Conservation (phyloP, 768 basidiomycete genomes). For the Pleurotus salmoneostramineus region DNA sequence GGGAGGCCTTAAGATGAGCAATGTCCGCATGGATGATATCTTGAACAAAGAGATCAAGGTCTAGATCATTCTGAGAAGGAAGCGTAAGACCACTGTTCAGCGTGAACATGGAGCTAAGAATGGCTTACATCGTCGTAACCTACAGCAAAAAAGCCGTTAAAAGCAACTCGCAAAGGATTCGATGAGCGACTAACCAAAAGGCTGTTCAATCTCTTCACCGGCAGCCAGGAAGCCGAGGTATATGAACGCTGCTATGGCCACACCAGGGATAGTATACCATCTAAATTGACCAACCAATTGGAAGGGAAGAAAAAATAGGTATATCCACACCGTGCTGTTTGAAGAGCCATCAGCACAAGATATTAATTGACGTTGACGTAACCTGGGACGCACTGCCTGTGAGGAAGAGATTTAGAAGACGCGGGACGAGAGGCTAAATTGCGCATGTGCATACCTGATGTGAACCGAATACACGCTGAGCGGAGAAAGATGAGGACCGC, state of each 20-base stretch:
- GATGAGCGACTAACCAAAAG: conserved; percentile 43
- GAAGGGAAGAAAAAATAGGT: conserved; percentile 76
- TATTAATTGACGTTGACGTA: not conserved
- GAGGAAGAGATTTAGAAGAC: conserved; percentile 2
- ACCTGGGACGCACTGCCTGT: conserved; percentile 25
- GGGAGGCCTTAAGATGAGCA: conserved; percentile 45
- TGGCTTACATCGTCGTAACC: conserved; percentile 56
- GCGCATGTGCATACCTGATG: conserved; percentile 35
- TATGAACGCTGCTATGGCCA: conserved; percentile 62
- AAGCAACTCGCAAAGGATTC: not conserved
- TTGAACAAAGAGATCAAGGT: conserved; percentile 61
- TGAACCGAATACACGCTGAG: conserved; percentile 56
- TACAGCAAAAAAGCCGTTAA: conserved; percentile 14
- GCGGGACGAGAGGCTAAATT: not conserved
- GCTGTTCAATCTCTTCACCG: conserved; percentile 68
- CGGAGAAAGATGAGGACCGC: not conserved
- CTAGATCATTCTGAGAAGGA: conserved; percentile 62
- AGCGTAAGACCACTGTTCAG: not conserved
- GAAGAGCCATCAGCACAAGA: not conserved
- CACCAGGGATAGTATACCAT: conserved; percentile 66
- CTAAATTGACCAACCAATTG: conserved; percentile 60
- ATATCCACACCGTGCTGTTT: conserved; percentile 61
- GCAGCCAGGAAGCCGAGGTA: conserved; percentile 76
- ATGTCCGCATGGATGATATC: conserved; percentile 56
- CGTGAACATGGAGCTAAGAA: not conserved